Evolutionary conservation across 345 rosid genomes (phyloP), one percentile per base, ranked within the genome.

Genomic region (Limnanthes douglasii): DNA sequence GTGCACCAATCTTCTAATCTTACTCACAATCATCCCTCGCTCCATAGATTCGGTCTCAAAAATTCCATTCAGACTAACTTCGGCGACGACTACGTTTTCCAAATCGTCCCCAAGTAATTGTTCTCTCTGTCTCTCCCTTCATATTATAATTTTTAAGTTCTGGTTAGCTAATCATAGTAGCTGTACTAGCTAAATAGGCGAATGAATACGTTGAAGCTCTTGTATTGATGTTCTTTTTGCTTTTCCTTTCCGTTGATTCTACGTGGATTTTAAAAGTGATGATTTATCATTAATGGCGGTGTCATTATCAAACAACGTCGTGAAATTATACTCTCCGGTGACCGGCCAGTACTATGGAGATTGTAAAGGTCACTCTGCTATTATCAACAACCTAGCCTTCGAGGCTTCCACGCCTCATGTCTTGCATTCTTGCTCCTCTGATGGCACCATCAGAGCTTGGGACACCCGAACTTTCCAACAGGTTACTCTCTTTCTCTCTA

Each of bases 281-380:
- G 94, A 86, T 60, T 82, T 94, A 85, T 31, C 85, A 10, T 67
- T 81, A 45, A 72, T 90, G 70, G 98, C 82, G 39, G 96, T 80
- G 17, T 90, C 98, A 16, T 49, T 90, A 51, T 90, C 98, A 11
- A 77, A 72, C 5, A 77, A 84, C 44, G 26, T 58, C 1, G 88
- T 90, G 43, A 80, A 84, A 57, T 59, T 84, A 22, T 90, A 80
- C 67, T 90, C 94, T 20, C 93, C 96, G 37, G 47, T 31, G 42
- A 84, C 92, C 5, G 93, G 82, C 31, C 94, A 80, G 54, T 90
- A 57, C 56, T 68, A 48, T 46, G 98, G 98, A 23, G 94, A 80
- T 42, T 84, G 81, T 21, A 74, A 49, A 31, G 95, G 98, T 7
- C 95, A 90, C 47, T 56, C 71, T 2, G 48, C 50, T 12, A 66